Evolutionary conservation across 2,329 filamentous ascomycete species (phyloP).

Genomic region (Penicillium freii): DNA sequence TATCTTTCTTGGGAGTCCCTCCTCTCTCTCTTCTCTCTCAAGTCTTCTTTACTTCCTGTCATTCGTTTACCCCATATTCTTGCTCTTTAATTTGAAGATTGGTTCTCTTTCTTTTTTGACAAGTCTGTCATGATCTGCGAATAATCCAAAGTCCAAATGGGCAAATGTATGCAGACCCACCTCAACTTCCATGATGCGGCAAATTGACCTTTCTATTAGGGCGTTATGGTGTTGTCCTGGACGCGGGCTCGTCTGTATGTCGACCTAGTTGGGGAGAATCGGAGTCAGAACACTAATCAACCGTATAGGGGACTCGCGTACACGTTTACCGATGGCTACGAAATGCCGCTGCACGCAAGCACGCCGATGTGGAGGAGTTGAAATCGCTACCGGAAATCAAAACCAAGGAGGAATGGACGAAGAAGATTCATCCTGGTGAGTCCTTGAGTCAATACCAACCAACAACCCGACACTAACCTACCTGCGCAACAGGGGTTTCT

Average conservation of each 20-base stretch:
- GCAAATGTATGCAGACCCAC: conserved; percentile 38
- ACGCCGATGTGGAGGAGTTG: conserved; percentile 60
- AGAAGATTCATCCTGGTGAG: conserved; percentile 85
- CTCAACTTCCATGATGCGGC: background rate
- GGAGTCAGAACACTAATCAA: conserved; percentile 10
- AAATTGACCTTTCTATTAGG: conserved; percentile 36
- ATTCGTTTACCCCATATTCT: conserved; percentile 8
- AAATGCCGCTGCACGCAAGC: conserved; percentile 62
- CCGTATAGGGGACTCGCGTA: conserved; percentile 72
- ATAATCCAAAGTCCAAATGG: conserved; percentile 38
- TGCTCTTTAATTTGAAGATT: conserved; percentile 9
- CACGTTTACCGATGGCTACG: conserved; percentile 95
- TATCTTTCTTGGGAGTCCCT: conserved; percentile 13
- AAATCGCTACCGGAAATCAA: conserved; percentile 73
- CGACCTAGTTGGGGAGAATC: background rate
- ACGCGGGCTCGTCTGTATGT: conserved; percentile 85
- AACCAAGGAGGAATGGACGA: conserved; percentile 82
- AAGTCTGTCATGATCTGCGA: conserved; percentile 32
- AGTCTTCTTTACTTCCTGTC: conserved; percentile 5
- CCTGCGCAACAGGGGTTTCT: conserved; percentile 63
- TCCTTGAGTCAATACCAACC: background rate
- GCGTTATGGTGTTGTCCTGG: conserved; percentile 89
- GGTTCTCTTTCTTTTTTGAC: conserved; percentile 11
- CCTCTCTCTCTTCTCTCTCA: background rate
- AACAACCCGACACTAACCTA: conserved; percentile 7